A percentile compares a stretch with the other conserved stretches of the same genome.
phyloP scores from a whole-genome alignment of 306 rosid species.

The Oemleria cerasiformis region DNA sequence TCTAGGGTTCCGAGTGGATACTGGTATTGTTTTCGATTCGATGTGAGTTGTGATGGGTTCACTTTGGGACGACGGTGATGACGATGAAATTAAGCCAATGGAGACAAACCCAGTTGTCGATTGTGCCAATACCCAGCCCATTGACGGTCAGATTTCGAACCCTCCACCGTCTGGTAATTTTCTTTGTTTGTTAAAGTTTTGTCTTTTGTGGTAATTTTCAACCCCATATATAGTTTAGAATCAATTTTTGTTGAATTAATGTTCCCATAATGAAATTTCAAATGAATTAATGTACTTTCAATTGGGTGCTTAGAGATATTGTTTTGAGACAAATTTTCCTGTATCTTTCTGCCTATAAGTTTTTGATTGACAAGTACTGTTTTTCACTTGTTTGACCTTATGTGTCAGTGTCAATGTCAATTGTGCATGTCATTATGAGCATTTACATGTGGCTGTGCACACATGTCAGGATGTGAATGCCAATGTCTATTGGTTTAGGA shows the following conservation, averaged over 20 bases:
- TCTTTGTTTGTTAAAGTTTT: background rate
- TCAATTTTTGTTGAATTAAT: background rate
- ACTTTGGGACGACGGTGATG: constrained; percentile 25
- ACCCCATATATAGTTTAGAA: background rate
- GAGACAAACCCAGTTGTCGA: constrained; percentile 11
- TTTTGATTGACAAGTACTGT: background rate
- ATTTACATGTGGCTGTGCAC: background rate
- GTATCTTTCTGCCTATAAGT: background rate
- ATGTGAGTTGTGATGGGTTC: constrained; percentile 36
- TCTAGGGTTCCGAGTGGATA: constrained; percentile 8
- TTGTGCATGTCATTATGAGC: background rate
- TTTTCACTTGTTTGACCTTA: background rate
- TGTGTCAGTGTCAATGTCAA: background rate
- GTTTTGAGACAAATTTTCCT: background rate
- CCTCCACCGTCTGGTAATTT: constrained; percentile 35
- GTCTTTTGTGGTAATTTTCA: background rate
- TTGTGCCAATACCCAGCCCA: constrained; percentile 33
- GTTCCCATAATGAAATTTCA: background rate
- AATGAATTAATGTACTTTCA: no score
- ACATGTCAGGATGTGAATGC: background rate
- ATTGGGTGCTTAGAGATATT: no score
- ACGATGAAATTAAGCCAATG: constrained; percentile 15
- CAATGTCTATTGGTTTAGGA: background rate
- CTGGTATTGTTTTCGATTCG: constrained; percentile 1
- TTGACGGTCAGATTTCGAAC: constrained; percentile 32